These are phyloP conservation scores for Rhodomyrtus psidioides DNA, from an alignment of 441 rosid genomes.

Conservation along the genomic window DNA sequence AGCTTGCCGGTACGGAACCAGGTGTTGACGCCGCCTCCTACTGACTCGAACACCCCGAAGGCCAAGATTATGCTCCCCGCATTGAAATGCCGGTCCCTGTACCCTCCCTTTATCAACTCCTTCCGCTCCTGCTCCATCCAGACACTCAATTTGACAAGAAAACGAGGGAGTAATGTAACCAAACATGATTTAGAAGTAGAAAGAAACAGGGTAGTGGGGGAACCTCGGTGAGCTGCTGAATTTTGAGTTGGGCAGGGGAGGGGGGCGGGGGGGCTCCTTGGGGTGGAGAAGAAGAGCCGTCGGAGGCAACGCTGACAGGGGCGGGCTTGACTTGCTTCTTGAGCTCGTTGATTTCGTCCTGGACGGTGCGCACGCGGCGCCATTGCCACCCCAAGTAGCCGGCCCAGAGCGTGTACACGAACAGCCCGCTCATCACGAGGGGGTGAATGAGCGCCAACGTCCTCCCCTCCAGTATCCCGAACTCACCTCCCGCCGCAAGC, in stretches of 20 bases:
- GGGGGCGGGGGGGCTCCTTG: conserved; percentile 23
- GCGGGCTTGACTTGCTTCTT: conserved; percentile 78
- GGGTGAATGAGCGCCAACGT: conserved; percentile 71
- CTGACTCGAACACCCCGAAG: conserved; percentile 76
- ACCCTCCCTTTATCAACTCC: conserved; percentile 70
- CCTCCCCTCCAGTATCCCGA: conserved; percentile 82
- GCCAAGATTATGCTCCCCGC: conserved; percentile 80
- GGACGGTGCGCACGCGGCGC: conserved; percentile 83
- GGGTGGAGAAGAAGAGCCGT: conserved; percentile 45
- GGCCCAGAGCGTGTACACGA: conserved; percentile 59
- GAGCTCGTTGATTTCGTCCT: conserved; percentile 65
- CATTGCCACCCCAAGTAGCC: conserved; percentile 97
- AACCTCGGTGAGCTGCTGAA: conserved; percentile 73
- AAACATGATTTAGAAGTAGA: background rate
- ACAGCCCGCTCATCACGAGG: conserved; percentile 61
- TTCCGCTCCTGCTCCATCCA: conserved; percentile 58
- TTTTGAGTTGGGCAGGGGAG: conserved; percentile 51
- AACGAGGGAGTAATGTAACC: background rate
- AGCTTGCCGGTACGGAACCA: conserved; percentile 83
- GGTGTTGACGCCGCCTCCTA: conserved; percentile 75
- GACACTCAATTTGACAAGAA: background rate
- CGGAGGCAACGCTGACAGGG: conserved; percentile 45
- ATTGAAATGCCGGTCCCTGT: conserved; percentile 70
- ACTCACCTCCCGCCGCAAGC: conserved; percentile 63
- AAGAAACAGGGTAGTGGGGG: background rate